A percentile compares a stretch with the other conserved stretches of the same genome.
phyloP scores from a whole-genome alignment of 2,329 filamentous ascomycete species.

The Scopulariopsis brevicaulis region DNA sequence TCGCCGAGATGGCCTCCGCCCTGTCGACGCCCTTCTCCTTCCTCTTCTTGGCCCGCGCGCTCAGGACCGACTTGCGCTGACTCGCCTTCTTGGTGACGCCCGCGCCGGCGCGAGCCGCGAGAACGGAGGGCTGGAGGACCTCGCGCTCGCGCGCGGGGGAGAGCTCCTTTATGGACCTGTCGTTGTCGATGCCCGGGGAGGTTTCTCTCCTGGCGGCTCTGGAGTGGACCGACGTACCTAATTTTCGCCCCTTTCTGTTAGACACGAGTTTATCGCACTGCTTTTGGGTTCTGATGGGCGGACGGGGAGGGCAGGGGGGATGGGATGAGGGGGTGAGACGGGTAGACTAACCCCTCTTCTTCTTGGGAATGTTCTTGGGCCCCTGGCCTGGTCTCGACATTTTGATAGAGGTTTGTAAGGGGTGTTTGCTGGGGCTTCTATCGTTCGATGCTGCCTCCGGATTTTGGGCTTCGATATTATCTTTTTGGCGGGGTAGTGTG shows the following conservation, averaged over 20 bases:
- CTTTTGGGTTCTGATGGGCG: background rate
- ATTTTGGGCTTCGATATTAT: background rate
- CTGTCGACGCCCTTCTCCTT: constrained; percentile 47
- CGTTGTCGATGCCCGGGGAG: constrained; percentile 57
- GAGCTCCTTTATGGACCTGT: constrained; percentile 57
- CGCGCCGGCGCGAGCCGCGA: constrained; percentile 53
- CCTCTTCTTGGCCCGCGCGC: constrained; percentile 40
- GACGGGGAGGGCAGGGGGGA: background rate
- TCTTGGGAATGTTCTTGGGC: background rate
- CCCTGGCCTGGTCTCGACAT: background rate
- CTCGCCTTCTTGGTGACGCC: constrained; percentile 60
- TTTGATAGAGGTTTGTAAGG: background rate
- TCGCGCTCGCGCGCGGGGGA: constrained; percentile 31
- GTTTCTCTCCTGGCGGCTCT: constrained; percentile 63
- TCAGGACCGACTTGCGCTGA: constrained; percentile 40
- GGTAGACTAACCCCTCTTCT: background rate
- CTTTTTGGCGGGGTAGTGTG: background rate
- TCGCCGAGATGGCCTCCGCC: constrained; percentile 48
- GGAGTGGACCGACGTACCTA: constrained; percentile 57
- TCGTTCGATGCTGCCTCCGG: background rate
- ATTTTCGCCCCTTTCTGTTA: no score
- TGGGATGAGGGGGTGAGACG: background rate
- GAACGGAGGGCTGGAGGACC: constrained; percentile 47
- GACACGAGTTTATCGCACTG: constrained; percentile 6
- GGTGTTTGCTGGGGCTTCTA: background rate